Percentiles rank a stretch among this genome's conserved stretches.
Evolutionary conservation across 768 basidiomycete species (phyloP).

Genomic region (Mycena crocata): DNA sequence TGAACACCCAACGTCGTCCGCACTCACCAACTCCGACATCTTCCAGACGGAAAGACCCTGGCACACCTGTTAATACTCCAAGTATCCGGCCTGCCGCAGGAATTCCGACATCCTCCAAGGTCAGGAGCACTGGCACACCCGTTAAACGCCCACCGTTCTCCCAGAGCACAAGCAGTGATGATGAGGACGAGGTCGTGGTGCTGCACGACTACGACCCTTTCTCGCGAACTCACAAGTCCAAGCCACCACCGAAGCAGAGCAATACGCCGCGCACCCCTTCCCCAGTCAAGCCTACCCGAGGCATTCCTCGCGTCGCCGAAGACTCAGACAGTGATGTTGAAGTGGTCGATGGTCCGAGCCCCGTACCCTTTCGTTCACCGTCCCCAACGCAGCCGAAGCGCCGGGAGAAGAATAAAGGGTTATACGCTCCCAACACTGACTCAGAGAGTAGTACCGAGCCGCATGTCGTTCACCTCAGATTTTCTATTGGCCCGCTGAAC

Average conservation of each 20-base stretch:
- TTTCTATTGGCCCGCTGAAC: background rate
- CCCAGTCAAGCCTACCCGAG: background rate
- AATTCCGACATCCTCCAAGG: constrained; percentile 5
- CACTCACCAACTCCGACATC: too few relatives aligned
- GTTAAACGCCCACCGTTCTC: background rate
- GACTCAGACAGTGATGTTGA: constrained; percentile 36
- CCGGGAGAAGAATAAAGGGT: background rate
- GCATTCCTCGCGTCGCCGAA: constrained; percentile 44
- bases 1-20: background rate
- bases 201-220: background rate
- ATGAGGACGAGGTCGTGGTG: constrained; percentile 7
- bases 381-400: constrained; percentile 18
- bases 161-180: constrained; percentile 9
- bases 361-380: too few relatives aligned
- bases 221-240: constrained; percentile 10
- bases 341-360: constrained; percentile 36
- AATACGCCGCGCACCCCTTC: background rate
- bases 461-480: background rate
- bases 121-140: background rate
- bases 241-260: background rate
- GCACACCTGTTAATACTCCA: too few relatives aligned
- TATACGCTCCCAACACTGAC: too few relatives aligned
- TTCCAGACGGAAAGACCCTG: too few relatives aligned
- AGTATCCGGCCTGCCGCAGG: too few relatives aligned
- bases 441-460: too few relatives aligned